Conservation (phyloP, 2,329 filamentous ascomycete species). For the Phaeoacremonium minimum region DNA sequence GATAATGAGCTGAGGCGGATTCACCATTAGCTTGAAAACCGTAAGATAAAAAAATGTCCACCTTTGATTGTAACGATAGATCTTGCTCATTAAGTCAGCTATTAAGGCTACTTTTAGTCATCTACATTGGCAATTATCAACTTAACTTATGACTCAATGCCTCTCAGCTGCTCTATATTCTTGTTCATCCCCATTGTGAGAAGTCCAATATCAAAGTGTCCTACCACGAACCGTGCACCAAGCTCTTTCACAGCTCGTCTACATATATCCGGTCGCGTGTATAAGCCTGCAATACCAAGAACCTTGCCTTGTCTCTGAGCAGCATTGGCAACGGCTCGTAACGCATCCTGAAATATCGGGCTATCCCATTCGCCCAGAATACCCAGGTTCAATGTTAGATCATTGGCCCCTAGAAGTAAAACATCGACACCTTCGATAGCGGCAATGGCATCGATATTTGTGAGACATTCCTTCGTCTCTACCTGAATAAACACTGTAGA, state of each 20-base stretch:
- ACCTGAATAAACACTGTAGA: conserved; percentile 16
- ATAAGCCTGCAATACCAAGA: conserved; percentile 27
- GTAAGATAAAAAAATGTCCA: no score
- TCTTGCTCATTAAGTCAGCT: no score
- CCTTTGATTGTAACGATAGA: no score
- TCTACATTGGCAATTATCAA: no score
- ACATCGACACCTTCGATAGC: conserved; percentile 33
- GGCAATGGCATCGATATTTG: conserved; percentile 31
- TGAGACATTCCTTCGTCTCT: conserved; percentile 27
- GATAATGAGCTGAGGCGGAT: no score
- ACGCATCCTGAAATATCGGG: conserved; percentile 9
- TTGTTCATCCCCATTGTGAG: not conserved
- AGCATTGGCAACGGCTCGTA: conserved; percentile 21
- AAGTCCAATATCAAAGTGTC: not conserved
- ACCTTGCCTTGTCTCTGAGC: conserved; percentile 25
- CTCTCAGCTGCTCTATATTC: not conserved
- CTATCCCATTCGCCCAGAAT: conserved; percentile 33
- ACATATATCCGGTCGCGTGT: conserved; percentile 20
- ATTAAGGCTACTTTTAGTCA: no score
- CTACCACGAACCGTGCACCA: not conserved
- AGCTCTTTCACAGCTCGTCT: not conserved
- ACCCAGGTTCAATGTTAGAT: conserved; percentile 31
- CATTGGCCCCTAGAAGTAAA: conserved; percentile 33
- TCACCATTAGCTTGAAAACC: no score
- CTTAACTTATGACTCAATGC: no score